phyloP scores from a whole-genome alignment of 371 early-diverging fungal species.

The Thermomucor indicae-seudaticae region DNA sequence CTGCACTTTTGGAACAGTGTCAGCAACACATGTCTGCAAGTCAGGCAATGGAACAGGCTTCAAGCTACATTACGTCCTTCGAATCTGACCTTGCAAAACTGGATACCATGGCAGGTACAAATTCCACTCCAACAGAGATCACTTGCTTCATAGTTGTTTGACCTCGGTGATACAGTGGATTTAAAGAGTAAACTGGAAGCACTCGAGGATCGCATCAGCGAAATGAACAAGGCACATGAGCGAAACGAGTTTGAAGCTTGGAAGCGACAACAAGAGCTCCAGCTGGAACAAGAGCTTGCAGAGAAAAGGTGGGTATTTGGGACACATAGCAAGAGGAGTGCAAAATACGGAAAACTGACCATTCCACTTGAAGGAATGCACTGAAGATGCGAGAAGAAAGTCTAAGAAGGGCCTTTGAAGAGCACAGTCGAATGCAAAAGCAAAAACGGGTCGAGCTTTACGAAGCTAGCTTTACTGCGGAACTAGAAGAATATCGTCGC shows the following conservation, averaged over 20 bases:
- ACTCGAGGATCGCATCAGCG: slow-evolving; percentile 22
- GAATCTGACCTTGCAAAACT: slow-evolving; percentile 6
- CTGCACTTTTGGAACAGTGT: slow-evolving; percentile 7
- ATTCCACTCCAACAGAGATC: neutral
- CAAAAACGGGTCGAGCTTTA: slow-evolving; percentile 33
- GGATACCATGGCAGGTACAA: slow-evolving; percentile 6
- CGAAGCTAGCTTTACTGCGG: slow-evolving; percentile 42
- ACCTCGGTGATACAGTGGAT: slow-evolving; percentile 13
- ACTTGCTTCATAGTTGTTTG: no score
- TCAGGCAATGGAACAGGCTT: slow-evolving; percentile 3
- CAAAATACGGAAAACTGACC: neutral
- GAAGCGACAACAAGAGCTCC: slow-evolving; percentile 20
- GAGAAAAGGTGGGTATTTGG: slow-evolving; percentile 15
- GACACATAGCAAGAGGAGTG: slow-evolving; percentile 2
- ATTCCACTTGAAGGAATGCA: neutral
- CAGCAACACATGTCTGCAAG: slow-evolving; percentile 6
- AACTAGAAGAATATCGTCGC: slow-evolving; percentile 40
- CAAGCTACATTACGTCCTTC: neutral
- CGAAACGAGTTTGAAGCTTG: slow-evolving; percentile 29
- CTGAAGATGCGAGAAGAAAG: slow-evolving; percentile 17
- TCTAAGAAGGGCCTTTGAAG: slow-evolving; percentile 26
- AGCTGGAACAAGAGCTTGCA: slow-evolving; percentile 2
- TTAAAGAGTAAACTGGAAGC: slow-evolving; percentile 8
- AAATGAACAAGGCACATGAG: slow-evolving; percentile 17
- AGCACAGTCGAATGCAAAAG: slow-evolving; percentile 24